Conservation (phyloP, 179 eudicot species). For the Beta lomatogona region DNA sequence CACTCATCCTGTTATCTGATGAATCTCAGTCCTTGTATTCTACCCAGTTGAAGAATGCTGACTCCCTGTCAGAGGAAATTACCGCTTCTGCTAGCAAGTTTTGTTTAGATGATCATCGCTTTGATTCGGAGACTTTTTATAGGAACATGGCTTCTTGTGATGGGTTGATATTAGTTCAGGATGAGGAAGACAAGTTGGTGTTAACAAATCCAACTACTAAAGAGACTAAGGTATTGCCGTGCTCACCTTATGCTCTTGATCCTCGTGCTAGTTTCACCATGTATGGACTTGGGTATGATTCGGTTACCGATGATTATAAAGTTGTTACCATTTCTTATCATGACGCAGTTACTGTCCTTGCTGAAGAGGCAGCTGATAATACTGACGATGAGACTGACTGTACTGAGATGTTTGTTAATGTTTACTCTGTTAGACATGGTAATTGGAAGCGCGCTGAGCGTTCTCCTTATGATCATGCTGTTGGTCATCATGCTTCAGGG, state of each 20-base stretch:
- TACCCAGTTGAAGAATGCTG: too few relatives aligned
- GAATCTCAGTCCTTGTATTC: too few relatives aligned
- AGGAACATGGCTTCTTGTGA: slow-evolving; percentile 22
- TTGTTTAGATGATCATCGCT: neutral
- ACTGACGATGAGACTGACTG: slow-evolving; percentile 17
- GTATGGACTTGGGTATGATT: slow-evolving; percentile 30
- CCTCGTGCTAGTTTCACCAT: neutral
- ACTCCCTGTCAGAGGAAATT: slow-evolving; percentile 5
- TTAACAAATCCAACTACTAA: slow-evolving; percentile 23
- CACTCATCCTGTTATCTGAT: too few relatives aligned
- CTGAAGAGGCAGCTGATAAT: neutral
- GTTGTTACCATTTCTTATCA: slow-evolving; percentile 13
- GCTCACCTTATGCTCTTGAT: slow-evolving; percentile 20
- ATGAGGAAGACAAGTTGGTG: neutral
- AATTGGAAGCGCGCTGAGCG: slow-evolving; percentile 21
- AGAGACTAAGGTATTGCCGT: neutral
- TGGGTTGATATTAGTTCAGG: slow-evolving; percentile 7
- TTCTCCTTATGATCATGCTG: slow-evolving; percentile 23
- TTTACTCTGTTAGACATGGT: slow-evolving; percentile 24
- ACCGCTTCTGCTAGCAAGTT: neutral
- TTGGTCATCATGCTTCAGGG: neutral
- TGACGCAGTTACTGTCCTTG: neutral
- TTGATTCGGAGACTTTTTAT: neutral
- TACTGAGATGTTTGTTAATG: slow-evolving; percentile 21
- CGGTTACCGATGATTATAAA: slow-evolving; percentile 25